Evolutionary conservation across 129 eudicot species (phyloP).

Genomic region (Flaveria linearis): DNA sequence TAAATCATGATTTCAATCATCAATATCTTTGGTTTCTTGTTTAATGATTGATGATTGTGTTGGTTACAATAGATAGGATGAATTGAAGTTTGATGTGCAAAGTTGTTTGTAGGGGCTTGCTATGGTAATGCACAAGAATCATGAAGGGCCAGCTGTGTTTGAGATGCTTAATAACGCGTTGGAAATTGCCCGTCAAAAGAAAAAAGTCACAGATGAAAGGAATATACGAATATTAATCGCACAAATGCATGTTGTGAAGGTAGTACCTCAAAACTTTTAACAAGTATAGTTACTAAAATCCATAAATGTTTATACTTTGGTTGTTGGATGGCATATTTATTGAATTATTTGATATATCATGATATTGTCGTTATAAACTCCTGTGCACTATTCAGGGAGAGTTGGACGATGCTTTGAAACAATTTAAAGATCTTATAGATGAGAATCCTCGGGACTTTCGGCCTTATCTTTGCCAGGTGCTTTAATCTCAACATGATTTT

Average conservation of each 20-base stretch:
- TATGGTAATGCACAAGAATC: conserved; percentile 94
- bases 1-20: background rate
- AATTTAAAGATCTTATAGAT: conserved; percentile 52
- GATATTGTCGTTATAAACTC: background rate
- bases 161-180: conserved; percentile 78
- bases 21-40: conserved; percentile 2
- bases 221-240: conserved; percentile 77
- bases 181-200: conserved; percentile 58
- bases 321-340: background rate
- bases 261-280: conserved; percentile 24
- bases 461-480: conserved; percentile 92
- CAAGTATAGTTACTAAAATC: conserved; percentile 3
- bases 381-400: conserved; percentile 59
- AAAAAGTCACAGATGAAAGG: conserved; percentile 77
- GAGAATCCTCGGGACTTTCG: conserved; percentile 95
- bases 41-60: background rate
- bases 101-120: conserved; percentile 74
- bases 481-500: conserved; percentile 8
- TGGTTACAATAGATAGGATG: conserved; percentile 7
- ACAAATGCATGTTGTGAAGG: conserved; percentile 92
- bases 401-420: conserved; percentile 71
- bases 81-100: conserved; percentile 13
- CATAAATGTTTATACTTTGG: background rate
- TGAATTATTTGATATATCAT: background rate
- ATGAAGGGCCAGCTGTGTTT: conserved; percentile 88